These are phyloP conservation scores for Lasiodiplodia sp. DNA, from an alignment of 2,329 filamentous ascomycete genomes.

Conservation along the genomic window DNA sequence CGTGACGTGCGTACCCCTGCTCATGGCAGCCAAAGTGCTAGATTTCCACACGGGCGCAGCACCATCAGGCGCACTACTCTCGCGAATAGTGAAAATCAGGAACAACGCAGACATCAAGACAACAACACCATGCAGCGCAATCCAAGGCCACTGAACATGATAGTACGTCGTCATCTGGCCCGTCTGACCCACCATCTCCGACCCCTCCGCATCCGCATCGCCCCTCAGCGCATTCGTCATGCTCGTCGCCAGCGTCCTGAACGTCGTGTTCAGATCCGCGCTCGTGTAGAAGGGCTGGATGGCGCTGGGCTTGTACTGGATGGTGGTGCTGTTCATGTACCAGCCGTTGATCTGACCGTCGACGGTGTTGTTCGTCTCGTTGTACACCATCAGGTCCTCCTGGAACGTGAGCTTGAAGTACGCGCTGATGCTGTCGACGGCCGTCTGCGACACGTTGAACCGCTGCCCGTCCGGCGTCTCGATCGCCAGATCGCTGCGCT, in stretches of 20 bases:
- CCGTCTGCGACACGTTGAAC: constrained; percentile 32
- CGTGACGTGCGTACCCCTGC: not conserved
- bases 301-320: constrained; percentile 24
- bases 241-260: constrained; percentile 31
- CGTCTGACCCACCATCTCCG: not conserved
- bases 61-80: not conserved
- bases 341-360: constrained; percentile 24
- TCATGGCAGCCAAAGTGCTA: constrained; percentile 27
- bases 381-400: not conserved
- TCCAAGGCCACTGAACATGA: not conserved
- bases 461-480: not conserved
- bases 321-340: constrained; percentile 13
- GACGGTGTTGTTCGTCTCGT: not conserved
- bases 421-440: constrained; percentile 26
- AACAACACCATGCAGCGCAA: not conserved
- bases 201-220: not conserved
- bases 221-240: constrained; percentile 32
- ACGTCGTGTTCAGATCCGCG: constrained; percentile 27
- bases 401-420: constrained; percentile 27
- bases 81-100: not conserved
- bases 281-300: constrained; percentile 30
- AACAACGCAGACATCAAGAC: not conserved
- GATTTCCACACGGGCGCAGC: constrained; percentile 32
- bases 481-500: not conserved
- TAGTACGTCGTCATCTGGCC: constrained; percentile 2